Evolutionary conservation across 1,284 basidiomycete genomes (phyloP), one percentile per base, ranked within the genome.

Genomic region (Ustilago esculenta): DNA sequence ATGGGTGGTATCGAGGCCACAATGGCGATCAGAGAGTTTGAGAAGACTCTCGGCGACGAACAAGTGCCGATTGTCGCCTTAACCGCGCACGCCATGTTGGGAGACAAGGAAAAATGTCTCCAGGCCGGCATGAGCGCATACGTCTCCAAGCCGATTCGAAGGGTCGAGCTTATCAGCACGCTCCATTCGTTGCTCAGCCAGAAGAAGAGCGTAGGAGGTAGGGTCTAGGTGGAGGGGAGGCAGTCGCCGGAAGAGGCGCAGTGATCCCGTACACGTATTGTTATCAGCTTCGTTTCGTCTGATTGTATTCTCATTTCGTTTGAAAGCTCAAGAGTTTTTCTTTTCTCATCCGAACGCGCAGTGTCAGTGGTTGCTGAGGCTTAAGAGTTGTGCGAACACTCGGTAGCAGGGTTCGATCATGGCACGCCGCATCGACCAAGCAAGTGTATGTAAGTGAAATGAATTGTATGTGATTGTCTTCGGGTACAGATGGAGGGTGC

Each of bases 61-160:
- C 86, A 89, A 8, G 92, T 90, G 10, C 95, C 96, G 0, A 98
- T 98, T 76, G 93, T 98, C 73, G 95, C 95, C 0, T 85, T 99
- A 30, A 97, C 94, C 0, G 92, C 92, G 11, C 91, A 92, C 83
- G 91, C 91, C 64, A 81, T 81, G 80, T 57, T 81, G 36, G 80
- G 80, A 25, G 80, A 81, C 45, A 80, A 80, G 52, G 77, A 80
- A 33, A 80, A 78, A 47, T 80, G 77, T 54, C 58, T 80, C 17
- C 71, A 77, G 52, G 76, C 77, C 4, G 77, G 77, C 4, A 80
- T 80, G 77, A 70, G 65, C 40, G 77, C 76, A 1, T 80, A 80
- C 17, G 77, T 80, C 21, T 72, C 68, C 49, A 80, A 80, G 32
- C 77, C 77, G 1, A 80, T 80, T 34, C 64, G 77, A 11, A 48